Conservation (phyloP, 768 basidiomycete genomes). For the Atractiella rhizophila region DNA sequence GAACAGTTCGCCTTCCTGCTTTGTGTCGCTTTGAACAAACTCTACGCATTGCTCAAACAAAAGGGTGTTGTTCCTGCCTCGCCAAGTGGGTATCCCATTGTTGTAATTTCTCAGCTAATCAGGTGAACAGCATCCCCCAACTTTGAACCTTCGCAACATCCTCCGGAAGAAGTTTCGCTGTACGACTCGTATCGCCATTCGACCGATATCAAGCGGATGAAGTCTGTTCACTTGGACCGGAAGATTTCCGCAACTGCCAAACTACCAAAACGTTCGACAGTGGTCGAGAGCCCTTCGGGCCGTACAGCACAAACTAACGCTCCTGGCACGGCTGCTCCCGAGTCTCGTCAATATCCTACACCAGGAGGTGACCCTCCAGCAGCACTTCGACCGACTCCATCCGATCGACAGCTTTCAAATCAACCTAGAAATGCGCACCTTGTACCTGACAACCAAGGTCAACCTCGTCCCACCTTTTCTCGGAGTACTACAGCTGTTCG, state of each 20-base stretch:
- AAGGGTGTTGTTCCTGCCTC: slow-evolving; percentile 69
- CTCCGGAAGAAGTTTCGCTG: slow-evolving; percentile 17
- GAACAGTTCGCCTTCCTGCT: slow-evolving; percentile 95
- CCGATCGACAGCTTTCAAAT: slow-evolving; percentile 4
- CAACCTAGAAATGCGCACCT: not conserved
- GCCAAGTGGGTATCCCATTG: slow-evolving; percentile 40
- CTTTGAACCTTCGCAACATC: slow-evolving; percentile 25
- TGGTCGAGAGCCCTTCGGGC: slow-evolving; percentile 82
- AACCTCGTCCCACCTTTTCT: not conserved
- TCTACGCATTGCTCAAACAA: slow-evolving; percentile 66
- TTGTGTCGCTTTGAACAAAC: slow-evolving; percentile 73
- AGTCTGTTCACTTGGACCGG: slow-evolving; percentile 77
- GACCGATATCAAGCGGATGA: slow-evolving; percentile 76
- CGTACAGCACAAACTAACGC: slow-evolving; percentile 38
- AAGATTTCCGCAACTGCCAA: slow-evolving; percentile 70
- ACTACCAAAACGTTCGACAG: slow-evolving; percentile 73
- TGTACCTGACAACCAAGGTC: not conserved
- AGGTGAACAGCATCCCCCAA: slow-evolving; percentile 2
- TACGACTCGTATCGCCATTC: slow-evolving; percentile 65
- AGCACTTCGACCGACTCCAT: slow-evolving; percentile 21
- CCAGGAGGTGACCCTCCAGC: slow-evolving; percentile 27
- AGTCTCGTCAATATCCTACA: too few species aligned
- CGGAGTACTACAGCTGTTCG: slow-evolving; percentile 49
- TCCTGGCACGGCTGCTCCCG: too few species aligned
- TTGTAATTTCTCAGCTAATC: too few species aligned